Base-by-base conservation (phyloP, 2,329 filamentous ascomycete species). In the Aspergillus caelatus region DNA sequence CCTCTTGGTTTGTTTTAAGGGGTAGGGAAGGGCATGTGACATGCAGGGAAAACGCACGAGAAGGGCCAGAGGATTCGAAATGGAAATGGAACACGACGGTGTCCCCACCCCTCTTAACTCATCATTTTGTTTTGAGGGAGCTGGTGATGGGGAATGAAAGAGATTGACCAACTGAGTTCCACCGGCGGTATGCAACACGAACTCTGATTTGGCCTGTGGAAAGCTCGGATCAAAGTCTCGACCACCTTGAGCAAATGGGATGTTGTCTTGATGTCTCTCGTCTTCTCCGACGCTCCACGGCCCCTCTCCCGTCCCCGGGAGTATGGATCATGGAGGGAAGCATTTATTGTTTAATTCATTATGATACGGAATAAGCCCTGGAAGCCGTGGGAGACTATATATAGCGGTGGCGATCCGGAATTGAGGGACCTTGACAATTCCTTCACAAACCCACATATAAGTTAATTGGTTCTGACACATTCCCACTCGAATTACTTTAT, bases 121-220 rank as follows among this genome's bases (percentile, higher is more conserved):
- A n/a, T 19, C 11, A 16, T 53, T 32, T 34, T 4, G 16, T 32
- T 53, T 21, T 53, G 50, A 53, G 50, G 19, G n/a, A 21, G 52
- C 30, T 54, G 30, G 11, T 9, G 52, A 19, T 23, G 11, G 32
- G 21, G 34, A 36, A n/a, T 19, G 52, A 39, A 36, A 23, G 52
- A 55, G 32, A 39, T 55, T 55, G 52, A 39, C 52, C 52, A 55
- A 39, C 52, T 12, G 23, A 55, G 52, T 55, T 55, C 52, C 52
- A 55, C 52, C 52, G 11, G 52, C 32, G 19, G 32, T 39, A 34
- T 26, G 10, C 32, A 39, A 26, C 52, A 39, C 30, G 52, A 39
- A 39, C 32, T 39, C 52, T 55, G 52, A 55, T 55, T 55, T 55
- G 52, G 14, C 52, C 52, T 39, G n/a, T 23, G n/a, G 32, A 26